Conservation (phyloP, 2,329 filamentous ascomycete genomes). For the Cladophialophora yegresii region DNA sequence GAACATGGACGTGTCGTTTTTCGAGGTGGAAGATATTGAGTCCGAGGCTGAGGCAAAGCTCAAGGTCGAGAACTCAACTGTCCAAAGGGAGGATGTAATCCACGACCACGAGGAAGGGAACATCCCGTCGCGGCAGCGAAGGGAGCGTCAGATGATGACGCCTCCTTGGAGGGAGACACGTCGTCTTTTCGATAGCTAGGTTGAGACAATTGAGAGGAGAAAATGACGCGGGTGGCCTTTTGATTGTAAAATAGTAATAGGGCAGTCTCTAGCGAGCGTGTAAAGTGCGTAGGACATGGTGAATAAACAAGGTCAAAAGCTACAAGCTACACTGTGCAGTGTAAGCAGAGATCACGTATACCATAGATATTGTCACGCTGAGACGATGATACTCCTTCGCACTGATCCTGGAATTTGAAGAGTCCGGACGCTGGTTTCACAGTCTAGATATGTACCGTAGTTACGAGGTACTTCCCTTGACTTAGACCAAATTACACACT, state of each 20-base stretch:
- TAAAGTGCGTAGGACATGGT: too few species aligned
- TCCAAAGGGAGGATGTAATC: neutral
- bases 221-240: too few species aligned
- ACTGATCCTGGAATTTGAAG: neutral
- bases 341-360: too few species aligned
- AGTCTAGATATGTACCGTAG: neutral
- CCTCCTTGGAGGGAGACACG: too few species aligned
- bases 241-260: too few species aligned
- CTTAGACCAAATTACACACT: too few species aligned
- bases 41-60: neutral
- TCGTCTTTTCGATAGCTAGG: too few species aligned
- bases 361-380: neutral
- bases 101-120: neutral
- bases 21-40: neutral
- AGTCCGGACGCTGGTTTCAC: neutral
- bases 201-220: too few species aligned
- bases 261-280: too few species aligned
- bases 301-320: too few species aligned
- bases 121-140: neutral
- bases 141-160: neutral
- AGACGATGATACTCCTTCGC: neutral
- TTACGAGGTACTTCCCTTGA: neutral
- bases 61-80: neutral
- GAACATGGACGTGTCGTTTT: conserved; percentile 9
- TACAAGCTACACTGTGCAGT: too few species aligned